A percentile compares a stretch with the other conserved stretches of the same genome.
phyloP scores from a whole-genome alignment of 306 rosid genomes.

The Heteromeles arbutifolia region DNA sequence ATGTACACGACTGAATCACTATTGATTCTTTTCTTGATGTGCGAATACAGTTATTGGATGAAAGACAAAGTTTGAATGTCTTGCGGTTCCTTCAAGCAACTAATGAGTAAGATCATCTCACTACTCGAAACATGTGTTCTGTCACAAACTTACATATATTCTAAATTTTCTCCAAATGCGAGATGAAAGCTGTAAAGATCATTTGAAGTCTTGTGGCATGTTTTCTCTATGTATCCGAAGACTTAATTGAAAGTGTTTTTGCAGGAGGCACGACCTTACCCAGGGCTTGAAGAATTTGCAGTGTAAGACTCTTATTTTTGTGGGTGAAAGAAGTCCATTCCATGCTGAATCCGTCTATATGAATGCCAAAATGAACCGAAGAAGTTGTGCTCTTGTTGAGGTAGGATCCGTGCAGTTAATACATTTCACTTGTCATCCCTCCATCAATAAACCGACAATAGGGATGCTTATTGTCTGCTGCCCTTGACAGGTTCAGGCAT shows the following conservation, averaged over 20 bases:
- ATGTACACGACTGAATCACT: neutral
- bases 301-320: constrained; percentile 79
- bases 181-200: neutral
- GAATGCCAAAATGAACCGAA: constrained; percentile 50
- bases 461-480: neutral
- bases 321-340: constrained; percentile 77
- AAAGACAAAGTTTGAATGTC: constrained; percentile 76
- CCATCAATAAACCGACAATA: neutral
- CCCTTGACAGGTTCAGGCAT: constrained; percentile 57
- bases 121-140: neutral
- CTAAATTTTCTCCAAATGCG: neutral
- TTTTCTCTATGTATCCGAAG: neutral
- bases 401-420: constrained; percentile 18
- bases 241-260: constrained; percentile 9
- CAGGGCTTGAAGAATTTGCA: constrained; percentile 56
- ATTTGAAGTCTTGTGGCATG: neutral
- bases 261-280: constrained; percentile 71
- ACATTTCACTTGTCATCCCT: neutral
- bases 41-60: constrained; percentile 64
- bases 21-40: constrained; percentile 9
- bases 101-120: constrained; percentile 46
- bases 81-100: constrained; percentile 80
- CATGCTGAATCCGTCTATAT: constrained; percentile 61
- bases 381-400: constrained; percentile 72
- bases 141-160: neutral